Evolutionary conservation across 192 early-diverging fungal species (phyloP), one percentile per base, ranked within the genome.

Genomic region (Allomyces macrogynus): DNA sequence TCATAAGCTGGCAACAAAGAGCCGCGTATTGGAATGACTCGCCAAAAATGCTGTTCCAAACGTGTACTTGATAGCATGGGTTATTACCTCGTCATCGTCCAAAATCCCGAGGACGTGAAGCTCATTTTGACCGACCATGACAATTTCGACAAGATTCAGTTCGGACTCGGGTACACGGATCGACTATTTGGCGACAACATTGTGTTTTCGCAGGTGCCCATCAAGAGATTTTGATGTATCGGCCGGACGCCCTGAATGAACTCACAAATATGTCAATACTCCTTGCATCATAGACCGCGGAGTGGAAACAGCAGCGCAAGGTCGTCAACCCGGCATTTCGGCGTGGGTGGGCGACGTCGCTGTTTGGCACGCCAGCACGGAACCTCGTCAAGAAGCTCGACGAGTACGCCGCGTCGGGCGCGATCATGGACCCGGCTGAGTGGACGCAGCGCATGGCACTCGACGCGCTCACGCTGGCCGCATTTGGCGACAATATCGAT

Each of bases 251-350:
- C 3, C 4, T 40, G 32, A 40, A 8, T 7, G 32, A 7, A 8
- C 32, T 40, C 32, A 40, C 32, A 40, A 8, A 40, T 7, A 7
- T 8, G 32, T 40, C 7, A 8, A 8, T 8, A 7, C 32, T 8
- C 32, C 3, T 40, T 0, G 4, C 32, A 7, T 7, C 32, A 40
- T 40, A 40, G 74, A 77, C 63, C 69, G 71, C 42, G 69, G 68
- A 69, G 8, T 77, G 74, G 65, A 70, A 71, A 42, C 72, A 74
- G 61, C 76, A 77, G 61, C 74, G 76, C 24, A 71, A 73, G 11
- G 69, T 80, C 24, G 68, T 77, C 61, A 71, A 72, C 68, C 78
- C 76, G 11, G 76, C 76, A 1, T 80, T 80, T 63, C 74, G 71
- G 61, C 71, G 76, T 23, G 64, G 72, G 5, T 76, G 71, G 73